Conservation (phyloP, 352 stramenopile species). For the Globisporangium middletonii region DNA sequence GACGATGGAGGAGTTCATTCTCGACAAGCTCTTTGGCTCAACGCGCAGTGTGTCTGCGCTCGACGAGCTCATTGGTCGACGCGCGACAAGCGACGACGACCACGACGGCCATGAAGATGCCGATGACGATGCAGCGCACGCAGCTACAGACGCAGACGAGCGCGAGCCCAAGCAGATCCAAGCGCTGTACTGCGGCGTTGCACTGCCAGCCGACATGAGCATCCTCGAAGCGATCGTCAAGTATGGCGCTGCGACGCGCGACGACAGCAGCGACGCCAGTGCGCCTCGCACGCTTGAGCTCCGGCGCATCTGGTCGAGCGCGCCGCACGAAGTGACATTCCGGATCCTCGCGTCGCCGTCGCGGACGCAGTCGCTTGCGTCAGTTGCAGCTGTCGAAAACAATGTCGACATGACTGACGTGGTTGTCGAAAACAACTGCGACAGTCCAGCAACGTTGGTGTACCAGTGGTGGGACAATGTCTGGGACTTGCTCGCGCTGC, state of each 20-base stretch:
- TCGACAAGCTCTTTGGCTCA: constrained; percentile 54
- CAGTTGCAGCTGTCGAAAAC: neutral
- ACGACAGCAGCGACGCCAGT: constrained; percentile 2
- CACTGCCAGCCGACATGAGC: constrained; percentile 36
- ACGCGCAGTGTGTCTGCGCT: constrained; percentile 21
- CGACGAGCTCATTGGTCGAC: constrained; percentile 20
- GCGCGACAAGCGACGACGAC: constrained; percentile 16
- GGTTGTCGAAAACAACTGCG: neutral
- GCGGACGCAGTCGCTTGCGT: neutral
- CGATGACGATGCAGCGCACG: neutral
- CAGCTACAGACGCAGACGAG: constrained; percentile 15
- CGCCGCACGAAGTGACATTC: constrained; percentile 60
- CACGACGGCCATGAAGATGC: neutral
- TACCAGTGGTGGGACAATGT: constrained; percentile 48
- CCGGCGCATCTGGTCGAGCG: constrained; percentile 32
- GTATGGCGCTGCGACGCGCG: constrained; percentile 12
- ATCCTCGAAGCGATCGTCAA: constrained; percentile 70
- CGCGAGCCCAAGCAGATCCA: constrained; percentile 29
- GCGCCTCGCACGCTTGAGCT: constrained; percentile 11
- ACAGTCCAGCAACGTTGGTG: neutral
- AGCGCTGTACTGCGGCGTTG: constrained; percentile 31
- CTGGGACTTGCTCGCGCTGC: constrained; percentile 44
- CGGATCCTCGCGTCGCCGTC: constrained; percentile 17
- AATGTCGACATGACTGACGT: neutral
- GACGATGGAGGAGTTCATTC: constrained; percentile 75